Evolutionary conservation across 108 stramenopile species (phyloP), one percentile per base, ranked within the genome.

Genomic region (Fragilariopsis cylindrus): DNA sequence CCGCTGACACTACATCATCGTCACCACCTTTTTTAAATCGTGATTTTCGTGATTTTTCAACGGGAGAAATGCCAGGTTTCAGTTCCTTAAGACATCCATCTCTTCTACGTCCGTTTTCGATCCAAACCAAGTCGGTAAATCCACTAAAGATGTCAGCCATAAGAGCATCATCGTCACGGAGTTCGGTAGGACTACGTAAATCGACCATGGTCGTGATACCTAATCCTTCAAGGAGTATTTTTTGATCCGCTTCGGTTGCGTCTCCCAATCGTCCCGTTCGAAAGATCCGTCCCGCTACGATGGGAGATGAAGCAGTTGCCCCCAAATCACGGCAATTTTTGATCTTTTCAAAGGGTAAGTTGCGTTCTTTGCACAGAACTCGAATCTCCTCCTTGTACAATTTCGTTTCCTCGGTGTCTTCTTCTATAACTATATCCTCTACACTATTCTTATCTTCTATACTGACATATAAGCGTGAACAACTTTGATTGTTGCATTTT

Each of bases 321-420:
- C 88, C 74, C 58, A 97, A 71, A 72, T 97, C 97, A 69, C 97
- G 93, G 57, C 92, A 93, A 76, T 97, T 97, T 78, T 96, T 96
- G 71, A 97, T 88, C 43, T 83, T 78, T 67, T 85, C 79, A 21
- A 97, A 73, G 30, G 86, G 83, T 4, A 96, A 44, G 62, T 96
- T 96, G 6, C 94, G 90, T 72, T 90, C 76, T 13, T 70, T 30
- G 71, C 92, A 95, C 3, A 95, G 74, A 16, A 18, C 11, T 46
- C 84, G 78, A 60, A 88, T 88, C 21, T 69, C 67, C 45, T 67
- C 74, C 64, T 80, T 73, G 74, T 65, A 80, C 1, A 41, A 45
- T 21, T 16, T 19, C 55, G 62, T 63, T 54, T 65, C 72, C 7
- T 69, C 72, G 7, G 43, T 16, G 49, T 73, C 78, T 19, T 46